phyloP scores from a whole-genome alignment of 345 rosid genomes.

The Salix suchowensis region DNA sequence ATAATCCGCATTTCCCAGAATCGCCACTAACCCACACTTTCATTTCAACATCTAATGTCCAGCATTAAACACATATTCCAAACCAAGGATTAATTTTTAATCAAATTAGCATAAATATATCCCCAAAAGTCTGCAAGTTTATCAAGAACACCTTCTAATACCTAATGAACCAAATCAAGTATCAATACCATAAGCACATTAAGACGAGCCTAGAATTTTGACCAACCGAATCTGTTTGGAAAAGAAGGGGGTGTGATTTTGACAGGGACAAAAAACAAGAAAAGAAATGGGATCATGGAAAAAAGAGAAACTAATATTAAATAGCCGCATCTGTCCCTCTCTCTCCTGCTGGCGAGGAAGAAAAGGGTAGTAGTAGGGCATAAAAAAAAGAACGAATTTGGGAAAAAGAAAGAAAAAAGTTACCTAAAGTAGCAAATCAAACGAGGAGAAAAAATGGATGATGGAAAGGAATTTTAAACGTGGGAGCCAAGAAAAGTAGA shows the following conservation, averaged over 20 bases:
- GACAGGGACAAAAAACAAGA: background rate
- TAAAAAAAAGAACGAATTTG: background rate
- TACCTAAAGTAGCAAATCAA: slow-evolving; percentile 40
- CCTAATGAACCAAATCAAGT: background rate
- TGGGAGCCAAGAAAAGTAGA: slow-evolving; percentile 8
- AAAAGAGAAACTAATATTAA: background rate
- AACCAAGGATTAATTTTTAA: background rate
- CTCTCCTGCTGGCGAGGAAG: background rate
- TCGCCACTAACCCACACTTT: background rate
- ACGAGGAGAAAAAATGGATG: slow-evolving; percentile 22
- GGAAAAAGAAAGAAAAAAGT: background rate
- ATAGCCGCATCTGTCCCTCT: background rate
- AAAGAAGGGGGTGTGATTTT: background rate
- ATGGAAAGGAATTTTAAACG: slow-evolving; percentile 21
- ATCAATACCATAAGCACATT: background rate
- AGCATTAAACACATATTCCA: background rate
- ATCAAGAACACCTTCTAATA: background rate
- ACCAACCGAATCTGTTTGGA: background rate
- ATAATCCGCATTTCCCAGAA: background rate
- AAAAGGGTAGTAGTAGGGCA: background rate
- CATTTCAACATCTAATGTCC: background rate
- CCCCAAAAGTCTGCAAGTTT: background rate
- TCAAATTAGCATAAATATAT: background rate
- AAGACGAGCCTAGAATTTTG: background rate
- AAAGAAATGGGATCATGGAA: background rate